Percentiles rank a stretch among this genome's conserved stretches.
These are phyloP conservation scores for Fraxinus americana DNA, from an alignment of 257 asterid genomes.

Conservation along the genomic window DNA sequence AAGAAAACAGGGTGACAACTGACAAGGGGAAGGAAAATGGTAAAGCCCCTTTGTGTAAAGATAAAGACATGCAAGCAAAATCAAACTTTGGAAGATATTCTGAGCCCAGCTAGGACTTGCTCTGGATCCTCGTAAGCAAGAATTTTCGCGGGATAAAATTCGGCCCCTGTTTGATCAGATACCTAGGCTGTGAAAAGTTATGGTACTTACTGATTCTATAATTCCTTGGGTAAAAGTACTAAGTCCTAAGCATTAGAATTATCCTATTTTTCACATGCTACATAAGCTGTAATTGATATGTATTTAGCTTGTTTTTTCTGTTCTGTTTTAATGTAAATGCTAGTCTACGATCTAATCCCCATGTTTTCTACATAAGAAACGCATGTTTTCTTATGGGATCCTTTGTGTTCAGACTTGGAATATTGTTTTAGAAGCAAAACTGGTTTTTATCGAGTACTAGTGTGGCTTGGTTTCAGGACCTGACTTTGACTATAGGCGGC, in stretches of 20 bases:
- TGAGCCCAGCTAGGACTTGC: slow-evolving; percentile 53
- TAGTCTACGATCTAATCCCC: too few species aligned
- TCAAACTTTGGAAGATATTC: slow-evolving; percentile 57
- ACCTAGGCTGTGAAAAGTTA: slow-evolving; percentile 49
- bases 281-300: slow-evolving; percentile 11
- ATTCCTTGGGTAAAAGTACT: slow-evolving; percentile 51
- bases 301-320: too few species aligned
- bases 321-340: too few species aligned
- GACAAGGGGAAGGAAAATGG: slow-evolving; percentile 31
- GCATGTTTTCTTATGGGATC: too few species aligned
- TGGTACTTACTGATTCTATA: slow-evolving; percentile 48
- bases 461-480: too few species aligned
- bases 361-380: too few species aligned
- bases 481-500: too few species aligned
- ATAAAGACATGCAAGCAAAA: slow-evolving; percentile 16
- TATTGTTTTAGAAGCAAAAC: too few species aligned
- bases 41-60: slow-evolving; percentile 27
- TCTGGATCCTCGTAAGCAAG: slow-evolving; percentile 55
- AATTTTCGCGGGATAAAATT: slow-evolving; percentile 35
- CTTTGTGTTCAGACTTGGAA: too few species aligned
- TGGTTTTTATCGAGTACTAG: too few species aligned
- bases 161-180: slow-evolving; percentile 55
- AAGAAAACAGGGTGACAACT: slow-evolving; percentile 23
- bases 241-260: slow-evolving; percentile 24
- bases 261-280: slow-evolving; percentile 5